A percentile compares a stretch with the other conserved stretches of the same genome.
Evolutionary conservation across 192 early-diverging fungal genomes (phyloP).

Genomic region (Gonapodya sp.): DNA sequence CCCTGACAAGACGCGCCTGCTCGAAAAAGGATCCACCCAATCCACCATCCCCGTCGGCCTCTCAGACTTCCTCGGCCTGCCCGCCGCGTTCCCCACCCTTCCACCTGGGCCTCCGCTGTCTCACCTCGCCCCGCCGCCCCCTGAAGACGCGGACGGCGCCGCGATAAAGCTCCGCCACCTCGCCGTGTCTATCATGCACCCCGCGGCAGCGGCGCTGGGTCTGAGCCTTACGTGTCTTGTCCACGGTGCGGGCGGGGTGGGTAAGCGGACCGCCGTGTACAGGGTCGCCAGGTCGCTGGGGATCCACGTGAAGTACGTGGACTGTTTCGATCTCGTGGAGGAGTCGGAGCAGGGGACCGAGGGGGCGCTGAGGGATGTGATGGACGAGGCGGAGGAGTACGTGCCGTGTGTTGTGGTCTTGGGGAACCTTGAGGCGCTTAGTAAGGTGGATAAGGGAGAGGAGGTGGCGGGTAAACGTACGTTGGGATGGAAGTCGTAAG

Average conservation of each 20-base stretch:
- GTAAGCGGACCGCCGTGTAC: constrained; percentile 63
- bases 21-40: constrained; percentile 22
- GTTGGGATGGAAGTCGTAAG: not conserved
- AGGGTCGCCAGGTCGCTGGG: constrained; percentile 62
- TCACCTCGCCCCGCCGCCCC: constrained; percentile 28
- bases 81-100: constrained; percentile 21
- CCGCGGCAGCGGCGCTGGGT: constrained; percentile 53
- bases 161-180: constrained; percentile 44
- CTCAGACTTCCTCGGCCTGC: constrained; percentile 23
- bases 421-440: constrained; percentile 64
- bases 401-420: constrained; percentile 81
- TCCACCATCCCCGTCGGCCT: constrained; percentile 16
- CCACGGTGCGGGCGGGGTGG: constrained; percentile 71
- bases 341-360: constrained; percentile 78
- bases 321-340: constrained; percentile 63
- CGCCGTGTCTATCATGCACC: constrained; percentile 61
- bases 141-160: constrained; percentile 16
- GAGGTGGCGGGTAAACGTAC: constrained; percentile 5
- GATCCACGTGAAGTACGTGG: constrained; percentile 66
- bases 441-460: constrained; percentile 12
- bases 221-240: constrained; percentile 64
- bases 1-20: not conserved
- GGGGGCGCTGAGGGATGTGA: constrained; percentile 57
- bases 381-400: constrained; percentile 64
- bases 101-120: constrained; percentile 25